Percentiles rank a stretch among this genome's conserved stretches.
phyloP scores from a whole-genome alignment of 1,284 basidiomycete species.

The Fomitopsis schrenkii region DNA sequence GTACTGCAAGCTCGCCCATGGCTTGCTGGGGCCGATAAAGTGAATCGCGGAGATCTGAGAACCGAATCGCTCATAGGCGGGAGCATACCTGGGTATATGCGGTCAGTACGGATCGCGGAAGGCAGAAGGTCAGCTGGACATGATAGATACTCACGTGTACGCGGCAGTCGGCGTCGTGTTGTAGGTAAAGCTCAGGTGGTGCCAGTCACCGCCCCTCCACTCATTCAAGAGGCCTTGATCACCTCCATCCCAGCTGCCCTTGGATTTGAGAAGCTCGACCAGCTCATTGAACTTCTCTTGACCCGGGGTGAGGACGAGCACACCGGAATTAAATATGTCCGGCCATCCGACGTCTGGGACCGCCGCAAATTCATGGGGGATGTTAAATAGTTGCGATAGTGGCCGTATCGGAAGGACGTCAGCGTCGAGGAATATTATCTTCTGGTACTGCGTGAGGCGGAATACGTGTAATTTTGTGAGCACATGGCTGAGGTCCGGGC shows the following conservation, averaged over 20 bases:
- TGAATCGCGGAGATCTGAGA: constrained; percentile 87
- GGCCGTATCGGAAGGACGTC: constrained; percentile 90
- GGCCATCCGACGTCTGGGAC: constrained; percentile 98
- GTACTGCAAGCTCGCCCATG: constrained; percentile 76
- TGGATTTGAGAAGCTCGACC: constrained; percentile 60
- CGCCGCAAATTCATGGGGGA: constrained; percentile 79
- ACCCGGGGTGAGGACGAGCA: constrained; percentile 84
- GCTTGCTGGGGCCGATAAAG: constrained; percentile 93
- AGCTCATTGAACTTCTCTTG: constrained; percentile 80
- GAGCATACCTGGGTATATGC: constrained; percentile 69
- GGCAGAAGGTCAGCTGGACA: constrained; percentile 3
- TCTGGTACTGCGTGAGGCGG: constrained; percentile 83
- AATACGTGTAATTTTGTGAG: constrained; percentile 96
- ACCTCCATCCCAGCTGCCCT: constrained; percentile 94
- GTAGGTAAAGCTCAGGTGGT: constrained; percentile 91
- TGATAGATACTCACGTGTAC: constrained; percentile 72
- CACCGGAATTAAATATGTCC: constrained; percentile 97
- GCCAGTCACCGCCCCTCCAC: constrained; percentile 86
- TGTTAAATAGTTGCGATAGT: constrained; percentile 82
- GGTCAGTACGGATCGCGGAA: background rate
- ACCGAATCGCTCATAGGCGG: constrained; percentile 92
- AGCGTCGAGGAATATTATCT: constrained; percentile 94
- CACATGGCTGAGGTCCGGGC: constrained; percentile 87
- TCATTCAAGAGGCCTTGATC: constrained; percentile 97
- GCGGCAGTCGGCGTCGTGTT: constrained; percentile 98